Evolutionary conservation across 1,139 yeast genomes (phyloP), one percentile per base, ranked within the genome.

Genomic region (Taphrina populina): DNA sequence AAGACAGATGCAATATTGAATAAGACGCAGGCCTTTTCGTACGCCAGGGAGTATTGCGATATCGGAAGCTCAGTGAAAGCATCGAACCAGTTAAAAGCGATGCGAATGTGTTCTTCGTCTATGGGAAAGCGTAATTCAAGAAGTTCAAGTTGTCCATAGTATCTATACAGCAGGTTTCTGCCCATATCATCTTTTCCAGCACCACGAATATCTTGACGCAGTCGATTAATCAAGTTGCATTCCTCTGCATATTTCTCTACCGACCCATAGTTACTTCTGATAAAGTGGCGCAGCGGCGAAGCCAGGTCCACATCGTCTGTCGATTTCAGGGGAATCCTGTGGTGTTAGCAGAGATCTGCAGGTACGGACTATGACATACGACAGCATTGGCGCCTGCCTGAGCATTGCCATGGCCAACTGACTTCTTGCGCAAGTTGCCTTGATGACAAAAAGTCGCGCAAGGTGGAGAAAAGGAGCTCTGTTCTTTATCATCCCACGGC

Each of bases 11-110:
- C 96, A 51, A 83, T 70, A 65, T 90, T 90, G 73, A 83, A 92
- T 57, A 92, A 72, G 1, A 84, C 72, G 27, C 87, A 81, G 1
- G 96, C 96, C 70, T 92, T 92, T 66, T 92, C 98, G 66, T 86
- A 90, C 0, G 96, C 90, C 52, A 88, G 67, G 1, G 86, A 80
- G 63, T 76, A 77, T 65, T 83, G 88, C 0, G 80, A 72, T 7
- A 83, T 79, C 39, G 78, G 78, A 20, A 73, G 69, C 56, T 75
- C 76, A 3, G 76, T 69, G 65, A 81, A 83, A 5, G 92, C 84
- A 67, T 90, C 95, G 60, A 72, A 73, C 98, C 98, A 92, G 0
- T 80, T 76, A 69, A 90, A 90, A 52, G 79, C 76, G 39, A 84
- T 69, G 60, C 77, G 75, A 61, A 81, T 78, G 56, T 81, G 81